Percentiles rank a stretch among this genome's conserved stretches.
Conservation (phyloP, 805 yeast genomes). For the Priceomyces fermenticarens region DNA sequence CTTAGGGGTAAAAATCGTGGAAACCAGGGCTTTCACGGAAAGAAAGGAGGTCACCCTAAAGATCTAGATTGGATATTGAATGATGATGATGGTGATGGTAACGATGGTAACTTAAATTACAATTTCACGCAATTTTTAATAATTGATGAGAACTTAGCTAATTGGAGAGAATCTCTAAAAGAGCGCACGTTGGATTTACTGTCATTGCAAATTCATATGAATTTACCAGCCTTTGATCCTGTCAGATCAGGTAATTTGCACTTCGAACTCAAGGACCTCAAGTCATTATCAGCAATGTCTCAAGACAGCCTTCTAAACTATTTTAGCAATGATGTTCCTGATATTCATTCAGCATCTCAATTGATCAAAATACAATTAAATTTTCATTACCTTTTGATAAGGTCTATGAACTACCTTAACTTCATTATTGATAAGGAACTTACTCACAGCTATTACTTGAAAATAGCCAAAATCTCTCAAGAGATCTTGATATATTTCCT, state of each 20-base stretch:
- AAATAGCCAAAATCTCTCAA: conserved; percentile 34
- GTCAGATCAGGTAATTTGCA: conserved; percentile 25
- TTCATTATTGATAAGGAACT: conserved; percentile 42
- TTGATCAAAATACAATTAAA: conserved; percentile 43
- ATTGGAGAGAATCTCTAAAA: conserved; percentile 39
- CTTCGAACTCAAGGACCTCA: conserved; percentile 23
- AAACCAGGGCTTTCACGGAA: conserved; percentile 15
- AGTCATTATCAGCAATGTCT: conserved; percentile 14
- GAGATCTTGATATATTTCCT: conserved; percentile 38
- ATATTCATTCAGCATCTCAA: conserved; percentile 34
- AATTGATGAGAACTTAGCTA: conserved; percentile 39
- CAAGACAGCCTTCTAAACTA: conserved; percentile 21
- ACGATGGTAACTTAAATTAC: conserved; percentile 45
- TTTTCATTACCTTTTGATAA: conserved; percentile 40
- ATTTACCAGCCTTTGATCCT: conserved; percentile 23
- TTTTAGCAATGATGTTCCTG: conserved; percentile 33
- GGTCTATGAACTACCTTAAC: conserved; percentile 42
- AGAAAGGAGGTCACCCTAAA: conserved; percentile 15
- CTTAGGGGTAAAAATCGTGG: conserved; percentile 26
- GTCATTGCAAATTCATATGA: conserved; percentile 29
- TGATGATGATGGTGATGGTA: conserved; percentile 47
- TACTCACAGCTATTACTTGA: conserved; percentile 29
- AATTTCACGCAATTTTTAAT: conserved; percentile 41
- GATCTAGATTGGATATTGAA: conserved; percentile 42
- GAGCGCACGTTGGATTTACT: conserved; percentile 22